Evolutionary conservation across 768 basidiomycete genomes (phyloP), one percentile per base, ranked within the genome.

Genomic region (Suillus spraguei): DNA sequence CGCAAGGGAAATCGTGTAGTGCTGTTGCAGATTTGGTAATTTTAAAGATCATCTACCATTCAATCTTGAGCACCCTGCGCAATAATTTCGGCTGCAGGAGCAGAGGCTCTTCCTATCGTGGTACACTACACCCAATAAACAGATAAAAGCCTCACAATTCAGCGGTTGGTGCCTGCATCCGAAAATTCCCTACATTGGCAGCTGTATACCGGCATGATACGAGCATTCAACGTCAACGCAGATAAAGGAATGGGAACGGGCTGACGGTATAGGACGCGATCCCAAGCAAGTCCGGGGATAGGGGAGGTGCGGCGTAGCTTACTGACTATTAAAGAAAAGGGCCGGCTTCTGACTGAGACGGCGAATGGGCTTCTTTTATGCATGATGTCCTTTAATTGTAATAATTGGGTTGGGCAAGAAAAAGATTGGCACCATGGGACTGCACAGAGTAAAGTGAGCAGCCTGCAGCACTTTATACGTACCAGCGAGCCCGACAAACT

Each of bases 401-500:
- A 28, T 9, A 24, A 17, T 28, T 28, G 49, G 14, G 17, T 17
- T 32, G 16, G 24, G 16, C 28, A 9, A 52, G 49, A 52, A 32
- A 52, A 52, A 5, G 32, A 20, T 33, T 32, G 32, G 10, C 9
- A 11, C 11, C 50, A 32, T 28, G 22, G 17, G 17, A 13, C n/a
- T n/a, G 5, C n/a, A 11, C n/a, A 22, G n/a, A 22, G 44, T n/a
- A 17, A 33, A 52, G 50, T 17, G 50, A 52, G 16, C 28, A 32
- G 50, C 28, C 32, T 17, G 17, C 17, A n/a, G 8, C 10, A 28
- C 16, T 52, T 20, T 20, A 52, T 52, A 47, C 73, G 77, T 75
- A 38, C 78, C 78, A 36, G 69, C 68, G 9, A 72, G 69, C 22
- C 78, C 75, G n/a, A 74, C 59, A 42, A 69, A 75, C 10, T 63